Base-by-base conservation (phyloP, 441 rosid species). In the Erysimum cheiri region DNA sequence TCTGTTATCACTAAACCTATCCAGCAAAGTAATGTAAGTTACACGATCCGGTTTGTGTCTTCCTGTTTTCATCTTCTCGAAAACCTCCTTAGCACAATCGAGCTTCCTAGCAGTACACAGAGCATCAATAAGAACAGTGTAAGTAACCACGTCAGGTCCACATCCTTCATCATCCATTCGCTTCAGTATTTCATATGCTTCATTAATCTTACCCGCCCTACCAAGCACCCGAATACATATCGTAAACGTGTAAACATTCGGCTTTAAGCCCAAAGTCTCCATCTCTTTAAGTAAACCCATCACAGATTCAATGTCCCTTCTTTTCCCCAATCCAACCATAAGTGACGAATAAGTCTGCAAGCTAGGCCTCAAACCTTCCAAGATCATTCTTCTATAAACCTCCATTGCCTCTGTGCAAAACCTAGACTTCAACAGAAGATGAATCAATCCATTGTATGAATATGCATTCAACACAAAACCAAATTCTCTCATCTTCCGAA, bases 271-370 rank as follows among this genome's bases (percentile, higher is more conserved):
- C 82, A 94, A 74, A 67, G 64, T 75, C 81, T 86, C 91, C 97
- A 90, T 88, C 84, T 94, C 99, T 60, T 80, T 76, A 56, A 94
- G 83, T 77, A 94, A 84, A 74, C 70, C 78, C 92, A 88, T 80
- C 71, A 90, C 92, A 59, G 83, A 75, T 60, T 82, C 81, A 63
- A 67, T 84, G 60, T 92, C 85, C 82, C 90, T 87, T 84, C 92
- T 87, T 85, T 88, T 94, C 70, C 99, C 97, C 24, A 77, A 73
- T 7, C 94, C 97, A 12, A 91, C 98, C 98, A 94, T 87, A 50
- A 94, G 90, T 0, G 98, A 89, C 1, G 97, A 94, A 70, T 90
- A 94, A 56, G 99, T 90, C 87, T 94, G 91, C 80, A 94, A 79
- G 70, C 97, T 94, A 63, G 97, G 99, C 81, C 82, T 90, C 68